Percentiles rank a stretch among this genome's conserved stretches.
Conservation (phyloP, 768 basidiomycete genomes). For the Mycena kentingensis region DNA sequence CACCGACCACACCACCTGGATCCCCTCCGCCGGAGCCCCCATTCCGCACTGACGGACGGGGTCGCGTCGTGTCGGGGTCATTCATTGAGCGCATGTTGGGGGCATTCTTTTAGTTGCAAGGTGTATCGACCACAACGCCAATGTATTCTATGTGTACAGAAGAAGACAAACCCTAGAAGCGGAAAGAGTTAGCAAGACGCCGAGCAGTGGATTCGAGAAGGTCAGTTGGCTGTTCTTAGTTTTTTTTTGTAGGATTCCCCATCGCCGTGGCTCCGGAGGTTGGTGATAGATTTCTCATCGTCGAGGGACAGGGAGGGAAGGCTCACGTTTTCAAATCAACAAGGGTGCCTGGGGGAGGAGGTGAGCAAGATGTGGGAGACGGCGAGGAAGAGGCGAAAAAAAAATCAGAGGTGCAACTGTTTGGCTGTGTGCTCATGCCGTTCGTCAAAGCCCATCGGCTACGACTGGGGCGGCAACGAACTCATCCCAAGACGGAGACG, state of each 20-base stretch:
- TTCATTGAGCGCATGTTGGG: conserved; percentile 30
- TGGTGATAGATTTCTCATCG: conserved; percentile 52
- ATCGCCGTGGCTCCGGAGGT: conserved; percentile 47
- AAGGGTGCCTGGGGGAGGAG: conserved; percentile 21
- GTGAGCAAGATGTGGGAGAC: conserved; percentile 8
- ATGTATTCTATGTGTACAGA: background rate
- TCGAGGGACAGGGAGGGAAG: conserved; percentile 17
- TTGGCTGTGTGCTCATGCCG: conserved; percentile 69
- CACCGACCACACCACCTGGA: background rate
- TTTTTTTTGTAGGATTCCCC: conserved; percentile 46
- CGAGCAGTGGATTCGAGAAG: conserved; percentile 9
- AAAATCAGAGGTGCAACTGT: conserved; percentile 63
- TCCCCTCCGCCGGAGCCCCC: conserved; percentile 40
- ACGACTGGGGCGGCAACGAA: conserved; percentile 79
- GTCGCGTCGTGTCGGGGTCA: conserved; percentile 25
- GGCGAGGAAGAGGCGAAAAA: conserved; percentile 7
- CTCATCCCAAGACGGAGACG: conserved; percentile 47
- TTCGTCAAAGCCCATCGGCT: conserved; percentile 62
- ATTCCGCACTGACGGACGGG: conserved; percentile 44
- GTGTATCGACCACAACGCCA: conserved; percentile 1
- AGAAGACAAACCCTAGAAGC: background rate
- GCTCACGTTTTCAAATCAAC: background rate
- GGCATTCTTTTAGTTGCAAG: conserved; percentile 23
- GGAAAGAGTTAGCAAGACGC: background rate
- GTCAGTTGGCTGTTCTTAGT: conserved; percentile 71